Evolutionary conservation across 2,329 filamentous ascomycete species (phyloP), one percentile per base, ranked within the genome.

Genomic region (Acarospora socialis): DNA sequence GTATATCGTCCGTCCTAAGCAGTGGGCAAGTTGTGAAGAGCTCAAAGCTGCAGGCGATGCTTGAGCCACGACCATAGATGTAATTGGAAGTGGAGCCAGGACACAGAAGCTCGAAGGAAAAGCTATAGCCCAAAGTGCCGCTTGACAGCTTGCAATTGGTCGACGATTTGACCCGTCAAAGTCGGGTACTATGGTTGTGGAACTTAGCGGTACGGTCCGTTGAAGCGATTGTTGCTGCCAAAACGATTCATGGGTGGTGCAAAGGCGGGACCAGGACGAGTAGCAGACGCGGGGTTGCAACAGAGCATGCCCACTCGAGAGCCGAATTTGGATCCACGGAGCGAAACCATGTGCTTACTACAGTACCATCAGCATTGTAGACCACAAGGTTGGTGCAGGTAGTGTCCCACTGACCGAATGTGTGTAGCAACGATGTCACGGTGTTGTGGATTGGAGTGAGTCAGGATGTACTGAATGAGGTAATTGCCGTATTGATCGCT

Each of bases 401-500:
- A 12, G 23, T 12, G 15, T 19, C 20, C 19, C 22, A 34, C 32
- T 38, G 52, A 64, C 61, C 83, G 80, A 47, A 98, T 92, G 52
- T 98, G 90, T 35, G 76, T 77, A 28, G 86, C 84, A 43, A 98
- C 90, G 43, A 92, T 65, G 52, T 98, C 92, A 36, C 84, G 81
- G 53, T 95, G 90, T 53, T 92, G 83, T 33, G 79, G 66, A 36
- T 77, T 74, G 39, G 83, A 79, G 53, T 94, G 81, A 46, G 83
- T 86, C 50, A 98, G 66, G 50, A 98, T 90, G 72, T 92, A 93
- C 57, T 98, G 90, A 41, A 98, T 81, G 41, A 98, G 70, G 51
- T 98, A 98, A 60, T 98, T 98, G 46, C 90, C 90, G 51, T 95
- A 98, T 56, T 98, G 92, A 53, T 98, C 92, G 49, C 90, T 92